These are phyloP conservation scores for Polyplosphaeria fusca DNA, from an alignment of 495 filamentous ascomycete genomes.

Conservation along the genomic window DNA sequence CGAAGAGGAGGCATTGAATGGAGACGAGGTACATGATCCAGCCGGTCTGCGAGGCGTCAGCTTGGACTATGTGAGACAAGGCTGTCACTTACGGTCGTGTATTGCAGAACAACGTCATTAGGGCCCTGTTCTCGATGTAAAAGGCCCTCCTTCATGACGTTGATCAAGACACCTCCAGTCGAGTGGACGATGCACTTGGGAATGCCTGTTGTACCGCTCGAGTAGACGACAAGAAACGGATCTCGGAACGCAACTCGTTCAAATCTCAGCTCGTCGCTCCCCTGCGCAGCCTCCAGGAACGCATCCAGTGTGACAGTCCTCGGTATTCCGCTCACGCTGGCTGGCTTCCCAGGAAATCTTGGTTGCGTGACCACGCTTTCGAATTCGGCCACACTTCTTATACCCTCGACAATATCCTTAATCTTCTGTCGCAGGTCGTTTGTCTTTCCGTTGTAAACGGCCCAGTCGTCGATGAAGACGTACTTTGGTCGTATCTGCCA, in stretches of 20 bases:
- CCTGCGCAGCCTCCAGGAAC: conserved; percentile 50
- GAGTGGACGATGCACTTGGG: conserved; percentile 77
- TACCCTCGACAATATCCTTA: conserved; percentile 58
- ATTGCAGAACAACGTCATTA: conserved; percentile 49
- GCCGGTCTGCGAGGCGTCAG: conserved; percentile 48
- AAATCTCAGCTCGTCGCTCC: conserved; percentile 49
- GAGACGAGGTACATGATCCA: conserved; percentile 81
- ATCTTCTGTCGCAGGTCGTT: conserved; percentile 72
- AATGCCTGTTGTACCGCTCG: conserved; percentile 66
- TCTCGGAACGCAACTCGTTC: conserved; percentile 62
- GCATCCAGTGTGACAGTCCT: conserved; percentile 50
- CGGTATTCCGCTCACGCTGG: conserved; percentile 57
- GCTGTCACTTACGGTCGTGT: conserved; percentile 52
- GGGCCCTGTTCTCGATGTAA: conserved; percentile 56
- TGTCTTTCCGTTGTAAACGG: conserved; percentile 74
- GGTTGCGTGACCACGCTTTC: conserved; percentile 62
- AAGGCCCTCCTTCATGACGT: conserved; percentile 56
- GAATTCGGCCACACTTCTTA: conserved; percentile 59
- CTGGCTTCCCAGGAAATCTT: conserved; percentile 54
- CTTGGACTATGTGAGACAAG: background rate
- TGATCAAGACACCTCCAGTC: conserved; percentile 59
- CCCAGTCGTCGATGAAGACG: conserved; percentile 74
- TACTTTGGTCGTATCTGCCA: conserved; percentile 68
- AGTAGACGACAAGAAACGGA: conserved; percentile 70
- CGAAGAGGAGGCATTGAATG: conserved; percentile 52